Percentiles rank a stretch among this genome's conserved stretches.
These are phyloP conservation scores for Penicillium tannophilum DNA, from an alignment of 495 filamentous ascomycete species.

Conservation along the genomic window DNA sequence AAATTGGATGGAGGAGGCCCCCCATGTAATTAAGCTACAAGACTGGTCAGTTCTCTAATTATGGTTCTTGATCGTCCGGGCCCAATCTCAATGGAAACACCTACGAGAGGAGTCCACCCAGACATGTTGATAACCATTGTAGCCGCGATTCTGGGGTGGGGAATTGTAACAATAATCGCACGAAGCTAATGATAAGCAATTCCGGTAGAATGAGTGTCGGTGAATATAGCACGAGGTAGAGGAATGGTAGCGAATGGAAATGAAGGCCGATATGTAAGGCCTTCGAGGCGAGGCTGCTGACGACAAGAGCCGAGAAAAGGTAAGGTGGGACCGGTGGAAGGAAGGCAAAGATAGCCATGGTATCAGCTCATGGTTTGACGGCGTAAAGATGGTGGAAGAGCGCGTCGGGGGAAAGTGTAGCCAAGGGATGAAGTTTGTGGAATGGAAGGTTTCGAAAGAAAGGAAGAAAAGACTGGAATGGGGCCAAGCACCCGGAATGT, in stretches of 20 bases:
- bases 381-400: not conserved
- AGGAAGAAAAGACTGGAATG: slow-evolving; percentile 18
- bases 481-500: slow-evolving; percentile 17
- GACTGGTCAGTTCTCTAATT: slow-evolving; percentile 11
- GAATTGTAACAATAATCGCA: slow-evolving; percentile 31
- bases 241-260: slow-evolving; percentile 36
- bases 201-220: slow-evolving; percentile 41
- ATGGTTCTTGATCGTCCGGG: not conserved
- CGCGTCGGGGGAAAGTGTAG: slow-evolving; percentile 2
- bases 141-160: slow-evolving; percentile 21
- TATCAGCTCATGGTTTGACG: slow-evolving; percentile 24
- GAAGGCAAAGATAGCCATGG: slow-evolving; percentile 25
- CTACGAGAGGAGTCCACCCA: slow-evolving; percentile 37
- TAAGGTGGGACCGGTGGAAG: slow-evolving; percentile 33
- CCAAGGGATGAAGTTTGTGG: slow-evolving; percentile 5
- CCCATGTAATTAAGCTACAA: slow-evolving; percentile 33
- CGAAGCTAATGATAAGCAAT: slow-evolving; percentile 34
- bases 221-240: slow-evolving; percentile 40
- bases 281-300: slow-evolving; percentile 40
- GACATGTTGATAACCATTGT: slow-evolving; percentile 31
- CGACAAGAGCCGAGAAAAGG: slow-evolving; percentile 39
- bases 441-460: slow-evolving; percentile 6
- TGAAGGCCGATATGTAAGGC: slow-evolving; percentile 40
- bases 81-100: slow-evolving; percentile 11
- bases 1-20: slow-evolving; percentile 39